phyloP scores from a whole-genome alignment of 2,329 filamentous ascomycete genomes.

The Podosphaera xanthii region DNA sequence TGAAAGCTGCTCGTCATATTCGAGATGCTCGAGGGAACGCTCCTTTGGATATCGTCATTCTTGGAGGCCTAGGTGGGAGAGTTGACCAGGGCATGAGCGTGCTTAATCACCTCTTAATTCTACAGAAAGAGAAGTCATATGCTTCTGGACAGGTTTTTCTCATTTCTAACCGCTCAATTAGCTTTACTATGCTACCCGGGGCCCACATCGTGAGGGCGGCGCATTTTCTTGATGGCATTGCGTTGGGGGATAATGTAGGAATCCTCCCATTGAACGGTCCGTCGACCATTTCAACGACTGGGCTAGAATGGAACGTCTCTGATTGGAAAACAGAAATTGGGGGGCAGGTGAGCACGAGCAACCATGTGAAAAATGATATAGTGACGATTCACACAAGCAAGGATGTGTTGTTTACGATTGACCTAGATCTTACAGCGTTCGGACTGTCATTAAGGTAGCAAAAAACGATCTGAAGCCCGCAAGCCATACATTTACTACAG shows the following conservation, averaged over 20 bases:
- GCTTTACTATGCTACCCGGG: slow-evolving; percentile 53
- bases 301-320: slow-evolving; percentile 76
- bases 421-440: slow-evolving; percentile 16
- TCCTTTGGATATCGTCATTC: slow-evolving; percentile 43
- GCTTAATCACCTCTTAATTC: slow-evolving; percentile 59
- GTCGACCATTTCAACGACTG: slow-evolving; percentile 53
- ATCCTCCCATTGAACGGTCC: slow-evolving; percentile 68
- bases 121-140: slow-evolving; percentile 25
- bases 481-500: too few species aligned
- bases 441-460: too few species aligned
- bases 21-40: slow-evolving; percentile 13
- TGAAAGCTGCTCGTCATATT: slow-evolving; percentile 49
- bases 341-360: slow-evolving; percentile 55
- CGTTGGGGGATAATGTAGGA: slow-evolving; percentile 48
- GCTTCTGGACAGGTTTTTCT: slow-evolving; percentile 47
- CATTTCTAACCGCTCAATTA: slow-evolving; percentile 55
- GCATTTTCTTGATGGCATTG: slow-evolving; percentile 16
- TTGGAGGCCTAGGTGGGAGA: slow-evolving; percentile 71
- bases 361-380: slow-evolving; percentile 40
- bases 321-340: slow-evolving; percentile 63
- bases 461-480: too few species aligned
- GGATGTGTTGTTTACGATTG: slow-evolving; percentile 54
- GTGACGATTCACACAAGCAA: slow-evolving; percentile 39
- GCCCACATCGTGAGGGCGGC: slow-evolving; percentile 37
- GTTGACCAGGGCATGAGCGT: slow-evolving; percentile 84